A percentile compares a stretch with the other conserved stretches of the same genome.
These are phyloP conservation scores for Plectranthus barbatus DNA, from an alignment of 257 asterid genomes.

Conservation along the genomic window DNA sequence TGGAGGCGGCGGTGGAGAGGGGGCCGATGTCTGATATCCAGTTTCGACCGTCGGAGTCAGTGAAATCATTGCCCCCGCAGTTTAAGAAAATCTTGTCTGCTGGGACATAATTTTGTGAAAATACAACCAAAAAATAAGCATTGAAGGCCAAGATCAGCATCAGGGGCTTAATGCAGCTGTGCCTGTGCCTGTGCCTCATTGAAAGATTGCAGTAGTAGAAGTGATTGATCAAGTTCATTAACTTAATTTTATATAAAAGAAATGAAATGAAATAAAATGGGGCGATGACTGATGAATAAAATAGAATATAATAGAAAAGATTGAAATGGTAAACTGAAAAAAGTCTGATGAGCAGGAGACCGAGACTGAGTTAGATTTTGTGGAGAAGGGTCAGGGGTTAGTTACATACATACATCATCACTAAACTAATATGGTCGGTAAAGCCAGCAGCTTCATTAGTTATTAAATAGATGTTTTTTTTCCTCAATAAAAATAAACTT, in stretches of 20 bases:
- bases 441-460: no score
- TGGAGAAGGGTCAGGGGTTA: no score
- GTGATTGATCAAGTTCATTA: no score
- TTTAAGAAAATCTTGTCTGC: slow-evolving; percentile 60
- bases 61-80: slow-evolving; percentile 70
- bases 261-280: no score
- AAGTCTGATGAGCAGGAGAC: no score
- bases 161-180: background rate
- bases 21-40: slow-evolving; percentile 71
- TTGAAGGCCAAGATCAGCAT: background rate
- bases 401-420: no score
- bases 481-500: no score
- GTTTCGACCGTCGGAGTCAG: slow-evolving; percentile 53
- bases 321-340: background rate
- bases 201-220: background rate
- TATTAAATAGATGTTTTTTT: no score
- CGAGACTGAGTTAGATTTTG: no score
- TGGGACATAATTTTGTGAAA: slow-evolving; percentile 36
- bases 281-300: no score
- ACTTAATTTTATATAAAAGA: background rate
- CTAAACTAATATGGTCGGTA: no score
- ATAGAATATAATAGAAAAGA: no score
- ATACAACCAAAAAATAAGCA: background rate
- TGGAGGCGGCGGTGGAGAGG: slow-evolving; percentile 33
- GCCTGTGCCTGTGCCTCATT: slow-evolving; percentile 10